Evolutionary conservation across 2,329 filamentous ascomycete species (phyloP), one percentile per base, ranked within the genome.

Genomic region (Colletotrichum sidae): DNA sequence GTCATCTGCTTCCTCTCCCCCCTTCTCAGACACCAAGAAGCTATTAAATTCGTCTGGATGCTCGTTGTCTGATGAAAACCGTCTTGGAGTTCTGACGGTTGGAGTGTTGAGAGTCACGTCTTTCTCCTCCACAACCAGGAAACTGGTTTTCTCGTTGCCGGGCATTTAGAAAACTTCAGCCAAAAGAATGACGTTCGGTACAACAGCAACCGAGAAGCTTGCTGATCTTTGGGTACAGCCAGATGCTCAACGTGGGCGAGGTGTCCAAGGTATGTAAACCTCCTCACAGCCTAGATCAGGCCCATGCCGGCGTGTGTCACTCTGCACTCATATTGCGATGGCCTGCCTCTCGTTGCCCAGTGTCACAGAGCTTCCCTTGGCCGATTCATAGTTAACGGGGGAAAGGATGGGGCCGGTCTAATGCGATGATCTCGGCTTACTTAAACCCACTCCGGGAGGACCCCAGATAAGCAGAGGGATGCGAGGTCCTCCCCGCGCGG

Each of bases 111-210:
- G 15, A 12, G 12, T 37, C n/a, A 37, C 3, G 3, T 55, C 39
- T 41, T 56, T 42, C 33, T 33, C 41, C 2, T 33, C 9, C 47
- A 38, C 25, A 34, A 9, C 15, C 5, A n/a, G 13, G 7, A 5
- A 11, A 15, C 10, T 9, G 12, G 13, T 17, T n/a, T 10, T 9
- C 41, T 39, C 15, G 11, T 55, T 60, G 11, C n/a, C 15, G 3
- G 41, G 12, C 46, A 62, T 56, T 13, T 56, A 33, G 17, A 51
- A 51, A 1, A 10, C 38, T 51, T 58, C 55, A n/a, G 55, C 55
- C 46, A 42, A 51, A 33, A 35, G 10, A 11, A 34, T 44, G 9
- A 15, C 37, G n/a, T 17, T 38, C 46, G 38, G 34, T 38, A 25
- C 11, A 8, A 58, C 35, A 15, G 12, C 46, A 15, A 51, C 9